phyloP scores from a whole-genome alignment of 169 alveolate species.

The Plasmodium billcollinsi region DNA sequence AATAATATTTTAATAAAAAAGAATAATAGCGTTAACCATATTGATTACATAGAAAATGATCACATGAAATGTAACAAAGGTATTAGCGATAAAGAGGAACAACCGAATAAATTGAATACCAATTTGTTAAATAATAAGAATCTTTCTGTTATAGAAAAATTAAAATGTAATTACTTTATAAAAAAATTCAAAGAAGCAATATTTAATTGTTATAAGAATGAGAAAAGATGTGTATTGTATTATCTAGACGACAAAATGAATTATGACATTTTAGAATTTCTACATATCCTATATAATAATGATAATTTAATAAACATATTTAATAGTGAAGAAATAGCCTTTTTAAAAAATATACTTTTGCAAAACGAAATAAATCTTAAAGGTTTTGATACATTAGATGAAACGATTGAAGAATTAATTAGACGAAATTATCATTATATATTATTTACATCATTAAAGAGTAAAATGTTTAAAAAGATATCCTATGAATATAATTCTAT shows the following conservation, averaged over 20 bases:
- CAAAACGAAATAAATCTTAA: slow-evolving; percentile 59
- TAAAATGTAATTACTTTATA: slow-evolving; percentile 66
- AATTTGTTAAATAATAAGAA: slow-evolving; percentile 17
- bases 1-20: background rate
- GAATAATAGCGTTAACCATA: background rate
- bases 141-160: slow-evolving; percentile 38
- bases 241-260: slow-evolving; percentile 68
- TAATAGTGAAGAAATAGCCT: slow-evolving; percentile 75
- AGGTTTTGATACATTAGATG: slow-evolving; percentile 41
- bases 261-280: slow-evolving; percentile 71
- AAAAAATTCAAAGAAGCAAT: slow-evolving; percentile 73
- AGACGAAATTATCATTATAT: slow-evolving; percentile 71
- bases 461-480: slow-evolving; percentile 71
- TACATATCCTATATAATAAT: slow-evolving; percentile 62
- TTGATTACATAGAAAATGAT: background rate
- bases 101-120: background rate
- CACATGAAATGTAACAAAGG: background rate
- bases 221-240: slow-evolving; percentile 69
- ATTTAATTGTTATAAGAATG: slow-evolving; percentile 74
- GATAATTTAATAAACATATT: slow-evolving; percentile 63
- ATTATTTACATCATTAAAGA: slow-evolving; percentile 56
- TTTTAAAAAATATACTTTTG: slow-evolving; percentile 55
- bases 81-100: slow-evolving; percentile 21
- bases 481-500: slow-evolving; percentile 52
- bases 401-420: slow-evolving; percentile 55